Percentiles rank a stretch among this genome's conserved stretches.
Conservation (phyloP, 306 rosid species). For the Mucuna pruriens region DNA sequence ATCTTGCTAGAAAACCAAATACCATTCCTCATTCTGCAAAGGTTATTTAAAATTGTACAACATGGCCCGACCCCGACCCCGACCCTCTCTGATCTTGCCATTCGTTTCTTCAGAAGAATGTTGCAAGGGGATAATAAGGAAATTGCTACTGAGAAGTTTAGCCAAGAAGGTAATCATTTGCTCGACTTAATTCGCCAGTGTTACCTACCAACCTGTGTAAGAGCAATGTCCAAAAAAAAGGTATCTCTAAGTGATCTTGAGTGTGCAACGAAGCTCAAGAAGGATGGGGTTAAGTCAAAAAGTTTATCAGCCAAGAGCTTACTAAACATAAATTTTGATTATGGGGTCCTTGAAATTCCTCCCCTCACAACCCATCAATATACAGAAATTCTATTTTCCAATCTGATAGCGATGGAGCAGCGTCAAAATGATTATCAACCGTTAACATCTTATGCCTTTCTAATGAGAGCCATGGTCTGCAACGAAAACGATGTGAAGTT, state of each 20-base stretch:
- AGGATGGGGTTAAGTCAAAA: neutral
- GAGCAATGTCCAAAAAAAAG: neutral
- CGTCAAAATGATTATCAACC: neutral
- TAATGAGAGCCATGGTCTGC: neutral
- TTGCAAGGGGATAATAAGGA: neutral
- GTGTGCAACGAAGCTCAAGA: conserved; percentile 5
- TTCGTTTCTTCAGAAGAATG: conserved; percentile 4
- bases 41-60: neutral
- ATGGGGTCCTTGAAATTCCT: conserved; percentile 14
- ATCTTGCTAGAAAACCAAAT: conserved; percentile 7
- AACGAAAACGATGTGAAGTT: neutral
- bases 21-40: conserved; percentile 9
- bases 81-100: neutral
- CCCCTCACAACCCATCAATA: neutral
- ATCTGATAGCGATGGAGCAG: conserved; percentile 9
- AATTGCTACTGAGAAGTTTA: neutral
- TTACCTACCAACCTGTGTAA: neutral
- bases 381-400: neutral
- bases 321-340: neutral
- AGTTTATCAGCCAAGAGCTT: neutral
- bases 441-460: neutral
- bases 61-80: neutral
- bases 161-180: conserved; percentile 4
- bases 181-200: conserved; percentile 13
- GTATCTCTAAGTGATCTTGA: neutral